Conservation (phyloP, 2,329 filamentous ascomycete species). For the Pestalotiopsis sp. region DNA sequence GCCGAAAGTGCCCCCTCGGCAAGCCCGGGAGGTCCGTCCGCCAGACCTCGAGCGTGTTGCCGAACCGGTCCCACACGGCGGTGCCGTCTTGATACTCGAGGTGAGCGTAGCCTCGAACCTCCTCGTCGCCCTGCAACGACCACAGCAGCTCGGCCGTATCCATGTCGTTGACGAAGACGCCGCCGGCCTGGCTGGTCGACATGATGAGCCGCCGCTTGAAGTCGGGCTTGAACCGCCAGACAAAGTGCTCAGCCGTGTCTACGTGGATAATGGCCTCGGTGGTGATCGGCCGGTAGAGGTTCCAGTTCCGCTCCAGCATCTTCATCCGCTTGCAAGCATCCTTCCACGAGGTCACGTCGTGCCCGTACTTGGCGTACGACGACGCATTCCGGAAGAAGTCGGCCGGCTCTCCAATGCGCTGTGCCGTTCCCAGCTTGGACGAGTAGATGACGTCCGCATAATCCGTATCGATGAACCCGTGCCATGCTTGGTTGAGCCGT, state of each 20-base stretch:
- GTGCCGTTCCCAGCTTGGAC: conserved; percentile 6
- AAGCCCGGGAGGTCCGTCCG: conserved; percentile 33
- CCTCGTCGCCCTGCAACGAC: conserved; percentile 24
- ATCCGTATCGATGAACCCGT: conserved; percentile 19
- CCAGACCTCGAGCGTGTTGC: conserved; percentile 46
- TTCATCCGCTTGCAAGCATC: conserved; percentile 41
- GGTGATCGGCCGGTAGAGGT: conserved; percentile 28
- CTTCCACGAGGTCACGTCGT: conserved; percentile 39
- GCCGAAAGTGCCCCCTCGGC: conserved; percentile 37
- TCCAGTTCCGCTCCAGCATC: conserved; percentile 39
- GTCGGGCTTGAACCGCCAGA: conserved; percentile 46
- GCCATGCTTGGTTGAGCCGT: conserved; percentile 17
- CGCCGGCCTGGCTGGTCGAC: conserved; percentile 44
- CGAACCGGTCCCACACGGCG: conserved; percentile 43
- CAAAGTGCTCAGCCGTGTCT: conserved; percentile 38
- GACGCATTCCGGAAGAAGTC: conserved; percentile 10
- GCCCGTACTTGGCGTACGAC: conserved; percentile 34
- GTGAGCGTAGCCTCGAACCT: conserved; percentile 43
- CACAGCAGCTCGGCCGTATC: conserved; percentile 41
- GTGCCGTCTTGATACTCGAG: conserved; percentile 47
- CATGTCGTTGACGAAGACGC: conserved; percentile 45
- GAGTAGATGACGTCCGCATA: conserved; percentile 22
- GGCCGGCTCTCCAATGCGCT: conserved; percentile 7
- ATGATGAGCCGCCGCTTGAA: conserved; percentile 45
- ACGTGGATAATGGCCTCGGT: conserved; percentile 35